Evolutionary conservation across 2,329 filamentous ascomycete species (phyloP), one percentile per base, ranked within the genome.

Genomic region (Lachnellula cervina): DNA sequence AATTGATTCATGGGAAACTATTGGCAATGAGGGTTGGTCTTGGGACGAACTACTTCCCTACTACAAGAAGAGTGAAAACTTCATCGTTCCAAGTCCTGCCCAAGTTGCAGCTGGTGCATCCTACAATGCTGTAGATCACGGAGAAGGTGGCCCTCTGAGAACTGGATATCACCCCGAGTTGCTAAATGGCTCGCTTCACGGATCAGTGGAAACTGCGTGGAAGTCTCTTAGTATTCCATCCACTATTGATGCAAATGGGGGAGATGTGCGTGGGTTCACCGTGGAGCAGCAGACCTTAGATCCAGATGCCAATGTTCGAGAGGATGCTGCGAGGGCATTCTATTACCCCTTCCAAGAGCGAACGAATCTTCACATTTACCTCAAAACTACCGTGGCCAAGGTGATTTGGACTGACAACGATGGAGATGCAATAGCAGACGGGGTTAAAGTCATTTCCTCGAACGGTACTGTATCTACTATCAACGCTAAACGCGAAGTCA

Each of bases 31-130:
- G 1, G 64, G 68, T 3, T 81, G 77, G 72, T 72, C 71, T 57
- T 77, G 76, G 55, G 66, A 76, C 5, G 71, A 71, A 8, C 70
- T 79, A 37, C 67, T 75, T 17, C 74, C 74, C 3, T 81, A 76
- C 65, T 71, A 78, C 51, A 66, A 65, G 40, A 76, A 72, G 55
- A 58, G 54, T 21, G 52, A 57, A 25, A 51, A 17, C 2, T 49
- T 54, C 51, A 53, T 51, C 51, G 40, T 28, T 11, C 69, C 66
- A 2, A 70, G 69, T 8, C 51, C 66, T 45, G 49, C 54, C 5
- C 62, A 66, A 35, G 54, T 55, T 9, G 54, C 57, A 13, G 19
- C 37, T 23, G 46, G 52, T n/a, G 46, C 46, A 35, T 49, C 52
- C n/a, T 54, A 44, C 38, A 11, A 49, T 25, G n/a, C 55, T 8